phyloP scores from a whole-genome alignment of 2,329 filamentous ascomycete genomes.

The Pseudogymnoascus destructans region DNA sequence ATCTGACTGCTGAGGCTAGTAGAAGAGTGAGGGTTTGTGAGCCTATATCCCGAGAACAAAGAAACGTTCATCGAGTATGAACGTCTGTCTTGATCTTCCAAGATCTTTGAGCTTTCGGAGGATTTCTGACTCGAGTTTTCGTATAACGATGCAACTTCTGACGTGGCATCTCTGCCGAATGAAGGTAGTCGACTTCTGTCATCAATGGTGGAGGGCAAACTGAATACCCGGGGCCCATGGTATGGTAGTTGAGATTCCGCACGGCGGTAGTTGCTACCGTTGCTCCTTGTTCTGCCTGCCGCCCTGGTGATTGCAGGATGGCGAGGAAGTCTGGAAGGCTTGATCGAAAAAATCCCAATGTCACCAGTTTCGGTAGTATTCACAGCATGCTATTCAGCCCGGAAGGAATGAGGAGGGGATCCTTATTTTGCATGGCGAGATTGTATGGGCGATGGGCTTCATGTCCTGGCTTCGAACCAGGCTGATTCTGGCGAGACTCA shows the following conservation, averaged over 20 bases:
- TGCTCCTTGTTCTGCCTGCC: slow-evolving; percentile 15
- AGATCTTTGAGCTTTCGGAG: slow-evolving; percentile 30
- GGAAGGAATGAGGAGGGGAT: slow-evolving; percentile 36
- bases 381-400: slow-evolving; percentile 51
- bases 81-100: slow-evolving; percentile 33
- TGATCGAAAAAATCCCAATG: slow-evolving; percentile 47
- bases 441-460: background rate
- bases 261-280: slow-evolving; percentile 11
- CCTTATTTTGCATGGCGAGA: slow-evolving; percentile 18
- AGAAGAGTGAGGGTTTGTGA: slow-evolving; percentile 37
- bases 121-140: slow-evolving; percentile 37
- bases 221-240: slow-evolving; percentile 12
- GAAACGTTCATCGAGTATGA: slow-evolving; percentile 43
- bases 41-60: slow-evolving; percentile 31
- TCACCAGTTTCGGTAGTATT: slow-evolving; percentile 55
- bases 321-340: slow-evolving; percentile 26
- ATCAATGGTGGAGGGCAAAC: slow-evolving; percentile 28
- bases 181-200: slow-evolving; percentile 35
- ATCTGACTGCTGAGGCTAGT: slow-evolving; percentile 36
- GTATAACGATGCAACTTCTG: slow-evolving; percentile 44
- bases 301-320: slow-evolving; percentile 17
- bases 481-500: background rate
- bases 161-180: slow-evolving; percentile 34
- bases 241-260: slow-evolving; percentile 9
- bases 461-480: background rate